These are phyloP conservation scores for Colletotrichum abscissum DNA, from an alignment of 2,329 filamentous ascomycete species.

Conservation along the genomic window DNA sequence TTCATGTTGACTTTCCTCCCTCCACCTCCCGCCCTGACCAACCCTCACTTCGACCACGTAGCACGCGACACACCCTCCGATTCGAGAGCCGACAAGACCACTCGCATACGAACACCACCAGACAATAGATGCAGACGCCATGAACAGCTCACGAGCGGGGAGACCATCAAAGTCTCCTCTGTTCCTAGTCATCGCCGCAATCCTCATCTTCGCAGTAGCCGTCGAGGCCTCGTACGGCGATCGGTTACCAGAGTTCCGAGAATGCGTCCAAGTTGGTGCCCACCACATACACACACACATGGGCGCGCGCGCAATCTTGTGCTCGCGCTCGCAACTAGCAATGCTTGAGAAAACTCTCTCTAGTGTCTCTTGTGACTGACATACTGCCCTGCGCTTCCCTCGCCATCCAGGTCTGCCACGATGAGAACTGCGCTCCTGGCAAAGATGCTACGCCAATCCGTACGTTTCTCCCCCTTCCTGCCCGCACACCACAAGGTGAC, in stretches of 20 bases:
- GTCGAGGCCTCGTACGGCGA: constrained; percentile 83
- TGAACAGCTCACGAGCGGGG: constrained; percentile 33
- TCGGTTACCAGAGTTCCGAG: constrained; percentile 84
- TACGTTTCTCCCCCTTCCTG: constrained; percentile 56
- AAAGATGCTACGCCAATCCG: constrained; percentile 73
- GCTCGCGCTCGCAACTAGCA: not conserved
- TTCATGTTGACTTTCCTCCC: not conserved
- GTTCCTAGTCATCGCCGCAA: constrained; percentile 46
- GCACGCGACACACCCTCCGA: not conserved
- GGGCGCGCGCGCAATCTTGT: constrained; percentile 9
- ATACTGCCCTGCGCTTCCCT: constrained; percentile 12
- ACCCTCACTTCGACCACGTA: not conserved
- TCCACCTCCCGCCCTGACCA: not conserved
- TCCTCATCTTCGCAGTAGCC: constrained; percentile 53
- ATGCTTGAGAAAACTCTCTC: not conserved
- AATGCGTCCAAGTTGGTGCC: constrained; percentile 81
- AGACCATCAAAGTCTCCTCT: constrained; percentile 33
- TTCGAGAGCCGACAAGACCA: not conserved
- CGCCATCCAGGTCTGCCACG: constrained; percentile 75
- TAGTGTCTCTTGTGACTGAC: constrained; percentile 10
- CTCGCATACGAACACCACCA: not conserved
- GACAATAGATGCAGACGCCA: constrained; percentile 32
- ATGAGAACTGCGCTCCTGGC: constrained; percentile 80
- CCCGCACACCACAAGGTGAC: not conserved
- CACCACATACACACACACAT: not conserved